These are phyloP conservation scores for Abelmoschus esculentus DNA, from an alignment of 345 rosid species.

Conservation along the genomic window DNA sequence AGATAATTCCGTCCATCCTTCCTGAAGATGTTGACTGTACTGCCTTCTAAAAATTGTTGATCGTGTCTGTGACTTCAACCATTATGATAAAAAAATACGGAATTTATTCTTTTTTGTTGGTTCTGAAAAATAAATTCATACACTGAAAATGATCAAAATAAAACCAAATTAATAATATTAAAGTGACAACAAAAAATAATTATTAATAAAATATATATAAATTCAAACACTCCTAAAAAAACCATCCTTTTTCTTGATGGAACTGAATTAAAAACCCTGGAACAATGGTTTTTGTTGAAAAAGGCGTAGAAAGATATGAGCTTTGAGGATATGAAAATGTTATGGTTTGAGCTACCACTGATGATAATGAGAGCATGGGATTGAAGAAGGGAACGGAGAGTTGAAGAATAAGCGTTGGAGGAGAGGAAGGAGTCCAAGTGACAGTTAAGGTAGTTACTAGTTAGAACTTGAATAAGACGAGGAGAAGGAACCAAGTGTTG, in stretches of 20 bases:
- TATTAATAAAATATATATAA: too few relatives aligned
- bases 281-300: slow-evolving; percentile 22
- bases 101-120: too few relatives aligned
- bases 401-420: slow-evolving; percentile 18
- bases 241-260: slow-evolving; percentile 27
- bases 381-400: slow-evolving; percentile 32
- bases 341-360: slow-evolving; percentile 32
- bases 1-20: too few relatives aligned
- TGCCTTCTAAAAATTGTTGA: too few relatives aligned
- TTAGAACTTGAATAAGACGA: slow-evolving; percentile 22
- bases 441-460: slow-evolving; percentile 32
- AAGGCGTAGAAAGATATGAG: slow-evolving; percentile 52
- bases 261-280: slow-evolving; percentile 32
- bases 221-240: too few relatives aligned
- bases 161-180: too few relatives aligned
- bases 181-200: too few relatives aligned
- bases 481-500: slow-evolving; percentile 6
- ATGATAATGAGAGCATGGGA: slow-evolving; percentile 48
- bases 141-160: too few relatives aligned
- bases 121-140: too few relatives aligned
- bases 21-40: too few relatives aligned
- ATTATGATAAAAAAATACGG: too few relatives aligned
- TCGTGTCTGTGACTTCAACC: too few relatives aligned
- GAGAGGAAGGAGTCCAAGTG: slow-evolving; percentile 29
- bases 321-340: slow-evolving; percentile 52